A percentile compares a stretch with the other conserved stretches of the same genome.
Evolutionary conservation across 768 basidiomycete genomes (phyloP).

Genomic region (Megacollybia marginata): DNA sequence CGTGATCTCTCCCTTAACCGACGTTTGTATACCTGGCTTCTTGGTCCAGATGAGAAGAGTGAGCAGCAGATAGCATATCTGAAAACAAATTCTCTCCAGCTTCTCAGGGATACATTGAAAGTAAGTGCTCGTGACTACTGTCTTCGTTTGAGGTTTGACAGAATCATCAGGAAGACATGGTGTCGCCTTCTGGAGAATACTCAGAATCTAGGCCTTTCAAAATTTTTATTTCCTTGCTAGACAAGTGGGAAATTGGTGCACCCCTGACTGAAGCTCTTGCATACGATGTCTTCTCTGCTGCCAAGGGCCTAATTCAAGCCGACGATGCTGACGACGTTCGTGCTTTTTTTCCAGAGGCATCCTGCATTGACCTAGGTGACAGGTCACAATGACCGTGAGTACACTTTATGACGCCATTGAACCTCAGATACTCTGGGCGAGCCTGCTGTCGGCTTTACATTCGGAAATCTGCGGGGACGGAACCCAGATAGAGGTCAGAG

Average conservation of each 20-base stretch:
- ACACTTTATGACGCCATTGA: conserved; percentile 92
- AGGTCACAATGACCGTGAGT: conserved; percentile 78
- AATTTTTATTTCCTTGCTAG: conserved; percentile 88
- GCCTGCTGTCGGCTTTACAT: conserved; percentile 53
- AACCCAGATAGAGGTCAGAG: conserved; percentile 39
- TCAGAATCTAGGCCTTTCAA: conserved; percentile 86
- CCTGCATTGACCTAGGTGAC: conserved; percentile 1
- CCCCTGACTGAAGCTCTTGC: conserved; percentile 71
- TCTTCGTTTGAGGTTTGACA: conserved; percentile 1
- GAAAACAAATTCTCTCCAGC: conserved; percentile 58
- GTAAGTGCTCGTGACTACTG: conserved; percentile 24
- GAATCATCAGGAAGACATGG: conserved; percentile 62
- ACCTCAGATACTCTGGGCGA: conserved; percentile 81
- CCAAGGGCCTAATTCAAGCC: conserved; percentile 49
- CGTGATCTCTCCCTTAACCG: conserved; percentile 91
- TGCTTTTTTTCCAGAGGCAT: not conserved
- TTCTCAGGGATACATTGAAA: conserved; percentile 64
- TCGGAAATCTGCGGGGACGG: conserved; percentile 42
- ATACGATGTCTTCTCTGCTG: conserved; percentile 71
- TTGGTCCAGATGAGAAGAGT: conserved; percentile 74
- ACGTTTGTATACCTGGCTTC: conserved; percentile 86
- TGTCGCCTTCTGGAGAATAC: conserved; percentile 61
- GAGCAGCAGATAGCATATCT: conserved; percentile 72
- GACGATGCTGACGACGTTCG: conserved; percentile 48
- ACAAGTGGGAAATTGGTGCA: conserved; percentile 95